A percentile compares a stretch with the other conserved stretches of the same genome.
These are phyloP conservation scores for Boletus speciosus DNA, from an alignment of 768 basidiomycete species.

Conservation along the genomic window DNA sequence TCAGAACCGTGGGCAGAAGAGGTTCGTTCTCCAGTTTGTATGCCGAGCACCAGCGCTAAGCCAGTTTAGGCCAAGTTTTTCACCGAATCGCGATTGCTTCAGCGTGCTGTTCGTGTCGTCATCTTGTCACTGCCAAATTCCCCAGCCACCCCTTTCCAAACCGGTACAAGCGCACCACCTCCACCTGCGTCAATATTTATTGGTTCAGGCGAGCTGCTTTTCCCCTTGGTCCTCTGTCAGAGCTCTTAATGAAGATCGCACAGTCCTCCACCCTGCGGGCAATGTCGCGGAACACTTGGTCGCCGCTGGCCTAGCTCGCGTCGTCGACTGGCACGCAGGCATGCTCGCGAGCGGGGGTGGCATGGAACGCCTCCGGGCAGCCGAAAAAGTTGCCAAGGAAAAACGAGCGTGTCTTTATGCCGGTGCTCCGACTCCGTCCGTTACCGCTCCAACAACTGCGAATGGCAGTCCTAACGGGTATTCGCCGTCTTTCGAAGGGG, in stretches of 20 bases:
- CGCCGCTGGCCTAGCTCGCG: constrained; percentile 78
- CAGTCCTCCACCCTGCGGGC: constrained; percentile 87
- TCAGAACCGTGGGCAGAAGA: constrained; percentile 90
- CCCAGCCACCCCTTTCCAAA: constrained; percentile 77
- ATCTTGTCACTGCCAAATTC: constrained; percentile 79
- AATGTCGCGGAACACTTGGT: constrained; percentile 92
- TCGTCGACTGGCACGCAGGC: constrained; percentile 98
- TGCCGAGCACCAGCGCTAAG: neutral
- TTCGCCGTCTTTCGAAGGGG: constrained; percentile 67
- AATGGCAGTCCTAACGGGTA: constrained; percentile 46
- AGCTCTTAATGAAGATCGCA: neutral
- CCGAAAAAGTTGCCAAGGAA: constrained; percentile 79
- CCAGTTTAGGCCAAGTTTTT: constrained; percentile 82
- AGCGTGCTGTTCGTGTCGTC: constrained; percentile 70
- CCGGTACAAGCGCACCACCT: constrained; percentile 49
- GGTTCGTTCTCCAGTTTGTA: constrained; percentile 41
- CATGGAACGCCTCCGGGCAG: constrained; percentile 83
- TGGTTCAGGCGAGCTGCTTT: constrained; percentile 58
- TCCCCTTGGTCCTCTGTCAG: neutral
- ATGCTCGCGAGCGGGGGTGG: constrained; percentile 81
- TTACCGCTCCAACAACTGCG: constrained; percentile 38
- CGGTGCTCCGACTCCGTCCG: constrained; percentile 40
- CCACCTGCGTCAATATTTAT: constrained; percentile 84
- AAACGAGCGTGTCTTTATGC: constrained; percentile 70
- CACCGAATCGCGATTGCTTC: constrained; percentile 83